Percentiles rank a stretch among this genome's conserved stretches.
Conservation (phyloP, 2,329 filamentous ascomycete species). For the Beauveria scarabaeidicola region DNA sequence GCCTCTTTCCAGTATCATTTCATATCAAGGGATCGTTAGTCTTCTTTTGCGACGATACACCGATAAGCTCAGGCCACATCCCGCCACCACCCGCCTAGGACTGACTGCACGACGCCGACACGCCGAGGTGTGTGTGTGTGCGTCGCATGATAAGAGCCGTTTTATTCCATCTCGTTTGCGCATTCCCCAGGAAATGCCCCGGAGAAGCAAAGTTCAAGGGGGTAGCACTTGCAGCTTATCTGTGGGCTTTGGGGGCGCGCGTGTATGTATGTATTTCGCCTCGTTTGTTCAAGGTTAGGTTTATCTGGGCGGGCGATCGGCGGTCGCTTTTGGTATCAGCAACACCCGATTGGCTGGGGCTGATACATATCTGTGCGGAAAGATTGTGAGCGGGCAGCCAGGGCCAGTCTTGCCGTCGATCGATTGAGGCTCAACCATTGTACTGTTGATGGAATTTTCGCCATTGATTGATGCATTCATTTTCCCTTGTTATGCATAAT, state of each 20-base stretch:
- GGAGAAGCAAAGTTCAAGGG: conserved; percentile 1
- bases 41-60: neutral
- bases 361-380: neutral
- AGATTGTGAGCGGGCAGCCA: neutral
- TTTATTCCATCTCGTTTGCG: neutral
- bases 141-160: neutral
- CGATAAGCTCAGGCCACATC: neutral
- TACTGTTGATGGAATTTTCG: too few species aligned
- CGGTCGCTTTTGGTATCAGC: conserved; percentile 2
- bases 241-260: neutral
- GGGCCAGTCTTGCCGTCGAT: neutral
- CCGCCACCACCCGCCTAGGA: neutral
- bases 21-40: neutral
- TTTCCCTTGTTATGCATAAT: too few species aligned
- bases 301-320: conserved; percentile 1
- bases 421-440: neutral
- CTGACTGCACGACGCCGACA: neutral
- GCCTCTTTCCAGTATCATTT: neutral
- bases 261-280: neutral
- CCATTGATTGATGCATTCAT: too few species aligned
- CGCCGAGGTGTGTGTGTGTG: neutral
- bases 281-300: neutral
- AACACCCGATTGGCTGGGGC: conserved; percentile 8
- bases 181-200: neutral
- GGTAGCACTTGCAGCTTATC: conserved; percentile 1